A percentile compares a stretch with the other conserved stretches of the same genome.
These are phyloP conservation scores for Aspergillus sp. DNA, from an alignment of 2,329 filamentous ascomycete species.

Conservation along the genomic window DNA sequence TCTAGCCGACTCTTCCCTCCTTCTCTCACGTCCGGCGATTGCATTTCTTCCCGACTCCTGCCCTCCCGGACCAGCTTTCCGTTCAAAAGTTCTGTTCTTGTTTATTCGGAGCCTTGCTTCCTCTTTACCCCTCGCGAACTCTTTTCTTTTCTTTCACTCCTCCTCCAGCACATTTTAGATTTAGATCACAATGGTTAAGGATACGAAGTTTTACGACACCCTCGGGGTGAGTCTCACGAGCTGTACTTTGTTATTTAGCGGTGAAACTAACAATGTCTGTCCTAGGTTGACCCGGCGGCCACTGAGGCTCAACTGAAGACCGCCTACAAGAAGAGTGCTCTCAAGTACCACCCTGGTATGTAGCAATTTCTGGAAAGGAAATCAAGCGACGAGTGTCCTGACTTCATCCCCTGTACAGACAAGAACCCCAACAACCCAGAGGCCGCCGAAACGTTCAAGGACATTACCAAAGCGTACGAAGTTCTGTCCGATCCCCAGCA, in stretches of 20 bases:
- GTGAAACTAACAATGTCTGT: slow-evolving; percentile 27
- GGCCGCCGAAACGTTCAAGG: slow-evolving; percentile 98
- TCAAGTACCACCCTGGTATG: slow-evolving; percentile 86
- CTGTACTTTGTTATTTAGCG: neutral
- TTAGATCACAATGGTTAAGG: slow-evolving; percentile 50
- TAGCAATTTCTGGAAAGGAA: slow-evolving; percentile 35
- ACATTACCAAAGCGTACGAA: slow-evolving; percentile 94
- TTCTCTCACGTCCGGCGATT: slow-evolving; percentile 10
- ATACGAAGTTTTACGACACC: slow-evolving; percentile 50
- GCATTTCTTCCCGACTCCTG: slow-evolving; percentile 6
- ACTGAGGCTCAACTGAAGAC: slow-evolving; percentile 88
- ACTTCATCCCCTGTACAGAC: slow-evolving; percentile 55
- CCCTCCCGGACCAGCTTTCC: slow-evolving; percentile 11
- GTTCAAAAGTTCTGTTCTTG: slow-evolving; percentile 22
- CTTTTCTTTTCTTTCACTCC: slow-evolving; percentile 7
- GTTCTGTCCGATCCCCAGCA: slow-evolving; percentile 89
- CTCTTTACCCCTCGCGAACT: slow-evolving; percentile 1
- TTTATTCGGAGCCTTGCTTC: slow-evolving; percentile 14
- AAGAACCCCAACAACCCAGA: slow-evolving; percentile 95
- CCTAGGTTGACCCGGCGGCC: slow-evolving; percentile 72
- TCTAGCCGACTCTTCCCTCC: slow-evolving; percentile 1
- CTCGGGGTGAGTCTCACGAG: slow-evolving; percentile 44
- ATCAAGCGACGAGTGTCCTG: neutral
- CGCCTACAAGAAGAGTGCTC: slow-evolving; percentile 88
- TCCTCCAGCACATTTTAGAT: slow-evolving; percentile 17